A percentile compares a stretch with the other conserved stretches of the same genome.
phyloP scores from a whole-genome alignment of 352 stramenopile species.

The Globisporangium splendens region DNA sequence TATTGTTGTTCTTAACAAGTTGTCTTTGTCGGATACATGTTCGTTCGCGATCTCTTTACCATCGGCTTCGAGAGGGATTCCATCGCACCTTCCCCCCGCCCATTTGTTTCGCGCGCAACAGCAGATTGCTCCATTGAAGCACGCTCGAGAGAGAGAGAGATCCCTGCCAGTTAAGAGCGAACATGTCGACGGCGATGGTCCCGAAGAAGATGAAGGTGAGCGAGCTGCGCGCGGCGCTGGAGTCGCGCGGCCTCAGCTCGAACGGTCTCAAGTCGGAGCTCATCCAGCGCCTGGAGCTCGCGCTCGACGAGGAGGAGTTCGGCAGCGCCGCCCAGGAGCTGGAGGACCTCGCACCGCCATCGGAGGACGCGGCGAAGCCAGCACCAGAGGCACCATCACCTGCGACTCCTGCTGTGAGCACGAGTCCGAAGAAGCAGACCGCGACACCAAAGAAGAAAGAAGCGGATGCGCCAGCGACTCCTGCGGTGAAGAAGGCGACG shows the following conservation, averaged over 20 bases:
- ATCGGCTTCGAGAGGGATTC: conserved; percentile 15
- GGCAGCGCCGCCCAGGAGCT: conserved; percentile 72
- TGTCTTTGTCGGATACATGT: neutral
- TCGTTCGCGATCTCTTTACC: neutral
- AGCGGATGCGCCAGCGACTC: conserved; percentile 8
- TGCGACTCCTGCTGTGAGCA: neutral
- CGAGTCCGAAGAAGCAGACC: conserved; percentile 28
- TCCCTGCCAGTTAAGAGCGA: conserved; percentile 3
- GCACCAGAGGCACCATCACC: neutral
- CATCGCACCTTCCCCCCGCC: neutral
- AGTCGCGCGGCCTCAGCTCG: conserved; percentile 75
- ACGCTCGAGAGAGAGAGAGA: neutral
- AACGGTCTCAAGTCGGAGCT: conserved; percentile 88
- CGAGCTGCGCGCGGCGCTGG: conserved; percentile 81
- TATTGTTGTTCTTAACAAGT: neutral
- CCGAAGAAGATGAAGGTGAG: conserved; percentile 92
- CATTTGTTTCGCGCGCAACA: conserved; percentile 4
- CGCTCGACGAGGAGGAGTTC: conserved; percentile 86
- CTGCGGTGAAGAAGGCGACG: conserved; percentile 21
- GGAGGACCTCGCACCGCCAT: conserved; percentile 49
- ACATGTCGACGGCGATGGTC: conserved; percentile 64
- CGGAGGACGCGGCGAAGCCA: conserved; percentile 13
- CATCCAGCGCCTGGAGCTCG: conserved; percentile 85
- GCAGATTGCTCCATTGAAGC: neutral
- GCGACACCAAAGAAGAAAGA: conserved; percentile 22